Evolutionary conservation across 306 rosid species (phyloP).

Genomic region (Prunus dulcis): DNA sequence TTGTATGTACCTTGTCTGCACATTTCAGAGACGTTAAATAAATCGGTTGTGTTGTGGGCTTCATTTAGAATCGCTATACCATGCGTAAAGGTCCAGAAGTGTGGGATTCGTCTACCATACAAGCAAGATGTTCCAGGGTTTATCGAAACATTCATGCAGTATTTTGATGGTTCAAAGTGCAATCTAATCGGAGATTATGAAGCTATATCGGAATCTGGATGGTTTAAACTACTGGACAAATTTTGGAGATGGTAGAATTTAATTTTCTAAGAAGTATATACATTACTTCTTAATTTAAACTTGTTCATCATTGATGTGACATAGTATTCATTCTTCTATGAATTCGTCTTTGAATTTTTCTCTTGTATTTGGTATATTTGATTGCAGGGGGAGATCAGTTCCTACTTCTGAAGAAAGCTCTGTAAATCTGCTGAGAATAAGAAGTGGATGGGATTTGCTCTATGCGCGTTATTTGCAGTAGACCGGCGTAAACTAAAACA

Average conservation of each 20-base stretch:
- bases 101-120: neutral
- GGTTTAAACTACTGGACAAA: neutral
- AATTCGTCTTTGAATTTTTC: neutral
- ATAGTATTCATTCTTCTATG: neutral
- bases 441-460: slow-evolving; percentile 6
- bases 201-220: neutral
- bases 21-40: neutral
- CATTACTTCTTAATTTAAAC: neutral
- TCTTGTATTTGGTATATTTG: neutral
- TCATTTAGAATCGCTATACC: neutral
- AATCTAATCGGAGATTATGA: neutral
- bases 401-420: neutral
- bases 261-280: neutral
- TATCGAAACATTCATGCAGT: neutral
- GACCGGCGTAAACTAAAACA: neutral
- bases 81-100: neutral
- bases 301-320: neutral
- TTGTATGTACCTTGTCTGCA: neutral
- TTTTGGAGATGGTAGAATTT: neutral
- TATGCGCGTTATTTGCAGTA: neutral
- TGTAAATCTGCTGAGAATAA: neutral
- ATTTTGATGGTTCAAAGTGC: neutral
- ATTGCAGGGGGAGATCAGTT: neutral
- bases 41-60: neutral
- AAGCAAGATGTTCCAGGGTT: neutral